Evolutionary conservation across 352 stramenopile genomes (phyloP).

Genomic region (Blastocystis sp.): DNA sequence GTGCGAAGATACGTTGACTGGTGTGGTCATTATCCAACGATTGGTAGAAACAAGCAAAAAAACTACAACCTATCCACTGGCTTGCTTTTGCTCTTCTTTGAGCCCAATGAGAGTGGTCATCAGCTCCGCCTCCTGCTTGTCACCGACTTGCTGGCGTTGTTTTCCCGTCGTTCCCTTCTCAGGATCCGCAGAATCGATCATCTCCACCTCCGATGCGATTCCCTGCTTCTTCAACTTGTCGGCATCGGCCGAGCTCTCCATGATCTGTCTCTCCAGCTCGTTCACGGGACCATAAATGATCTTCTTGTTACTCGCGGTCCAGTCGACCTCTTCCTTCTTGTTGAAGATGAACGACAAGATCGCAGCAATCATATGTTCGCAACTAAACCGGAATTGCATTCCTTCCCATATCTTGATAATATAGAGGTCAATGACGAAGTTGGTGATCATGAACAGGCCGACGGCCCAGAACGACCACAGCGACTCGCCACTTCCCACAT

Average conservation of each 20-base stretch:
- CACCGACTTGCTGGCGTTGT: not conserved
- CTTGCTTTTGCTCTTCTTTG: not conserved
- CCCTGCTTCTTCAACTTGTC: constrained; percentile 39
- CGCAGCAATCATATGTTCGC: constrained; percentile 8
- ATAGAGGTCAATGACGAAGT: constrained; percentile 2
- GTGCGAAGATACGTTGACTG: not conserved
- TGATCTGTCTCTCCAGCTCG: constrained; percentile 17
- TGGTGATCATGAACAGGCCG: constrained; percentile 15
- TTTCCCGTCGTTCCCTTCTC: not conserved
- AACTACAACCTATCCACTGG: not conserved
- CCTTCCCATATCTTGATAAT: constrained; percentile 20
- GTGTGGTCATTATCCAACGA: not conserved
- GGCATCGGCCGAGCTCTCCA: not conserved
- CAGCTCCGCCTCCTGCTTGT: constrained; percentile 22
- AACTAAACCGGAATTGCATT: constrained; percentile 31
- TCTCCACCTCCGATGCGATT: not conserved
- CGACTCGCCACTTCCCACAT: not conserved
- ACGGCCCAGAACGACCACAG: constrained; percentile 41
- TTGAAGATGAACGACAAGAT: constrained; percentile 47
- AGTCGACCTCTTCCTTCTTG: constrained; percentile 32
- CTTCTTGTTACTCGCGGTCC: constrained; percentile 45
- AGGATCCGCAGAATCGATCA: not conserved
- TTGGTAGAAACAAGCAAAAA: not conserved
- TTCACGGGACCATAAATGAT: constrained; percentile 47
- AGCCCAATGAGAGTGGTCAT: not conserved